Percentiles rank a stretch among this genome's conserved stretches.
Evolutionary conservation across 768 basidiomycete genomes (phyloP).

Genomic region (Rhizopogon vesiculosus): DNA sequence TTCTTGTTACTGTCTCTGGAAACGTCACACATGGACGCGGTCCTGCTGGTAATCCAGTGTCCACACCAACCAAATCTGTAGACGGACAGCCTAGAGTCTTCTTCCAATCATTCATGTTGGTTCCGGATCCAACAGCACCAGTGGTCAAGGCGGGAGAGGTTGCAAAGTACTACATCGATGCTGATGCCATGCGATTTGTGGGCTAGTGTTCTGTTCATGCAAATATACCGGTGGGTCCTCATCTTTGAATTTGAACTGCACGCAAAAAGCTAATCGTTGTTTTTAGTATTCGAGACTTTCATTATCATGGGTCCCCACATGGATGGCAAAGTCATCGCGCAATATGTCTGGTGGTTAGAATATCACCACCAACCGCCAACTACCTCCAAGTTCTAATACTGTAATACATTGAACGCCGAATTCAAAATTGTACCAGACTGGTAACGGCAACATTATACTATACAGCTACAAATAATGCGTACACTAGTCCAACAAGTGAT

Average conservation of each 20-base stretch:
- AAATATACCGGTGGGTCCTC: neutral
- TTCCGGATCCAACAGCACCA: conserved; percentile 65
- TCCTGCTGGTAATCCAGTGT: conserved; percentile 52
- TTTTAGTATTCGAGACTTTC: neutral
- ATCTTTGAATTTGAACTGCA: neutral
- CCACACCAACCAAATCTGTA: conserved; percentile 42
- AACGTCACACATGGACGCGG: conserved; percentile 68
- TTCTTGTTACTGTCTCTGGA: conserved; percentile 77
- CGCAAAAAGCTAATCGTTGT: neutral
- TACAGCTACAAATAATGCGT: conserved; percentile 2
- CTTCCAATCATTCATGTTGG: conserved; percentile 83
- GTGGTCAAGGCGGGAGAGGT: conserved; percentile 65
- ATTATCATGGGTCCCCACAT: neutral
- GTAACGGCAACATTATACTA: neutral
- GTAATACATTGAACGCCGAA: neutral
- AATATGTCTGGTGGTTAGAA: neutral
- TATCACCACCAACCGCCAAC: no score
- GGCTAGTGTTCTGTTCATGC: conserved; percentile 36
- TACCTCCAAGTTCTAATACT: neutral
- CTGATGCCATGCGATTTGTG: conserved; percentile 79
- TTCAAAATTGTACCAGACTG: neutral
- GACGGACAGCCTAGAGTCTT: conserved; percentile 84
- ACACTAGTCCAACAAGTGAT: neutral
- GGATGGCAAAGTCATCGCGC: neutral
- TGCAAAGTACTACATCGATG: conserved; percentile 77